Evolutionary conservation across 2,329 filamentous ascomycete species (phyloP), one percentile per base, ranked within the genome.

Genomic region (Penicillium crustosum): DNA sequence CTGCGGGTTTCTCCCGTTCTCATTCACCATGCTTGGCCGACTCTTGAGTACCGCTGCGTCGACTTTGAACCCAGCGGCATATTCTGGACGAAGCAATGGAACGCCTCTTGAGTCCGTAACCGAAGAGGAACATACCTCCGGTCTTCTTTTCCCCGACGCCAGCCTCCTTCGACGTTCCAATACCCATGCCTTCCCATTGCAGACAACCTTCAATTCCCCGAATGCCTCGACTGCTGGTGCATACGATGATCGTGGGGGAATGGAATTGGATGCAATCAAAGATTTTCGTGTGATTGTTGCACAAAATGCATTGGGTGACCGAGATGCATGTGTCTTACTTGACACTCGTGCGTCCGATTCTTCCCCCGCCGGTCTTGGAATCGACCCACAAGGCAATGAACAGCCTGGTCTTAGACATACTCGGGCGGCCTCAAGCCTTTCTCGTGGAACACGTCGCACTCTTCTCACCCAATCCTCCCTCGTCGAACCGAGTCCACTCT

Each of bases 91-190:
- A 55, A 75, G 71, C 36, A 55, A 67, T 58, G 61, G 71, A 17
- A 67, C 71, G 25, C 73, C 74, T 31, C 73, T 79, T 21, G 78
- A 81, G 62, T 81, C 78, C 25, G 76, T 79, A 25, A 80, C 77
- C 1, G 78, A 81, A 60, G 78, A 81, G 62, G 77, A 79, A 60
- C 78, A 81, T 61, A 81, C 78, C 6, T 78, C 78, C 45, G 75
- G 76, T 39, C 72, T 81, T 45, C 68, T 81, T 53, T 81, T 79
- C 60, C 79, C 78, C 35, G 77, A 79, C 66, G 72, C 73, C 41
- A 78, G 70, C 57, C 68, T 75, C 15, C 75, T 77, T 54, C 73
- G 75, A 55, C 74, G 70, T 36, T 77, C 76, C 43, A 71, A 74
- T 63, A 72, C 68, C 48, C 72, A 75, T 62, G 72, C 72, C n/a